These are phyloP conservation scores for Penicillium paradoxum DNA, from an alignment of 495 filamentous ascomycete genomes.

Conservation along the genomic window DNA sequence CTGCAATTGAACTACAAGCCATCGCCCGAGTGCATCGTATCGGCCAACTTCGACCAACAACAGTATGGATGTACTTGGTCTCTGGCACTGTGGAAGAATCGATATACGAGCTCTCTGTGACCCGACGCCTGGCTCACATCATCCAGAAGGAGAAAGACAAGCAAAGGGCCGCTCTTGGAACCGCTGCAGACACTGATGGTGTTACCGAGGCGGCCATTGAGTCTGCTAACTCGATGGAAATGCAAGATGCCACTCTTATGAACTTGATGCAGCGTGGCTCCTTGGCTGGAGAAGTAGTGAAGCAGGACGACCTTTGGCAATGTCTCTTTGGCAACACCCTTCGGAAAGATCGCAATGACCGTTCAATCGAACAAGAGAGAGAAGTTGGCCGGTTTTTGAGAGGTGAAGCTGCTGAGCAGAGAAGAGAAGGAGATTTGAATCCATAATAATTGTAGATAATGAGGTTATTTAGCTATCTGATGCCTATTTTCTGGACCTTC, in stretches of 20 bases:
- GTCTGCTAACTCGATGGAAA: slow-evolving; percentile 74
- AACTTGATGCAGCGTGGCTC: slow-evolving; percentile 65
- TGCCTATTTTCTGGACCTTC: no score
- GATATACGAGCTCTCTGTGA: slow-evolving; percentile 80
- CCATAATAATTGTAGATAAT: not conserved
- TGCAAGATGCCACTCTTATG: slow-evolving; percentile 62
- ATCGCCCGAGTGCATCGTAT: slow-evolving; percentile 94
- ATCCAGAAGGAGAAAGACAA: slow-evolving; percentile 38
- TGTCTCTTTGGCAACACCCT: slow-evolving; percentile 68
- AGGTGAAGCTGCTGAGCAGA: slow-evolving; percentile 44
- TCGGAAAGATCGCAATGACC: slow-evolving; percentile 16
- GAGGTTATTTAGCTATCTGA: no score
- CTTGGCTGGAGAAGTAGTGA: slow-evolving; percentile 75
- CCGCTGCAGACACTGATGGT: slow-evolving; percentile 25
- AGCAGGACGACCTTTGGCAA: slow-evolving; percentile 77
- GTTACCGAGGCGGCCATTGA: slow-evolving; percentile 59
- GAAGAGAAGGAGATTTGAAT: slow-evolving; percentile 14
- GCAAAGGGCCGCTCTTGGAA: slow-evolving; percentile 13
- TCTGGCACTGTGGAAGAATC: slow-evolving; percentile 84
- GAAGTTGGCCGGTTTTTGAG: slow-evolving; percentile 44
- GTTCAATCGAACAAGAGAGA: slow-evolving; percentile 26
- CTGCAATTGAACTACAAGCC: slow-evolving; percentile 87
- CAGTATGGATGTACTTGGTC: slow-evolving; percentile 91
- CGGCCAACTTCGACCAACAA: slow-evolving; percentile 80
- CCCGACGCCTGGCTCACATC: slow-evolving; percentile 72